Evolutionary conservation across 768 basidiomycete species (phyloP).

Genomic region (Omphalotus guepiniiformis): DNA sequence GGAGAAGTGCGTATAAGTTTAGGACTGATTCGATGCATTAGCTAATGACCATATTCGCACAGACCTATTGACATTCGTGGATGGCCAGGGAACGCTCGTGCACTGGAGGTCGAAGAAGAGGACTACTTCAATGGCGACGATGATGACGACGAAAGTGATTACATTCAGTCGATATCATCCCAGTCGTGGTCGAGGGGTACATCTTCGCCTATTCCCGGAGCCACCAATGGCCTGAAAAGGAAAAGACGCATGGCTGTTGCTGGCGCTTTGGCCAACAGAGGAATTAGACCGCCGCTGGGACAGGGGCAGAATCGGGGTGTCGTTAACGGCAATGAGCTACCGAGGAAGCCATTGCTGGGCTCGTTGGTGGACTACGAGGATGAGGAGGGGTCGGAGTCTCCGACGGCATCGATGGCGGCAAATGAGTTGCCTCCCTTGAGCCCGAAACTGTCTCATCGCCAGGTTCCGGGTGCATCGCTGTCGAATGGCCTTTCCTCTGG

Average conservation of each 20-base stretch:
- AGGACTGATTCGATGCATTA: slow-evolving; percentile 4
- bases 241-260: slow-evolving; percentile 49
- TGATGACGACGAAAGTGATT: slow-evolving; percentile 56
- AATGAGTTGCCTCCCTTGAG: slow-evolving; percentile 31
- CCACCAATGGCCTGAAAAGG: slow-evolving; percentile 47
- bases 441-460: slow-evolving; percentile 35
- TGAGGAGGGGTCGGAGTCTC: slow-evolving; percentile 48
- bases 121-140: slow-evolving; percentile 91
- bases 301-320: slow-evolving; percentile 2
- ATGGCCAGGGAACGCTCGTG: slow-evolving; percentile 44
- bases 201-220: slow-evolving; percentile 29
- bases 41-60: slow-evolving; percentile 12
- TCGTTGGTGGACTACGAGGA: slow-evolving; percentile 77
- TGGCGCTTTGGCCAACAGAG: slow-evolving; percentile 31
- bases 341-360: slow-evolving; percentile 51
- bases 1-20: slow-evolving; percentile 40
- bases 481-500: slow-evolving; percentile 24
- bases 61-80: slow-evolving; percentile 38
- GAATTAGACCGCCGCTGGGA: slow-evolving; percentile 37
- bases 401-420: slow-evolving; percentile 25
- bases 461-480: slow-evolving; percentile 25
- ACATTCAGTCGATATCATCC: slow-evolving; percentile 35
- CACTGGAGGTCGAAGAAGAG: slow-evolving; percentile 78
- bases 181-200: slow-evolving; percentile 31
- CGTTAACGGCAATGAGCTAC: no score